Base-by-base conservation (phyloP, 2,329 filamentous ascomycete genomes). In the Apiospora kogelbergensis region DNA sequence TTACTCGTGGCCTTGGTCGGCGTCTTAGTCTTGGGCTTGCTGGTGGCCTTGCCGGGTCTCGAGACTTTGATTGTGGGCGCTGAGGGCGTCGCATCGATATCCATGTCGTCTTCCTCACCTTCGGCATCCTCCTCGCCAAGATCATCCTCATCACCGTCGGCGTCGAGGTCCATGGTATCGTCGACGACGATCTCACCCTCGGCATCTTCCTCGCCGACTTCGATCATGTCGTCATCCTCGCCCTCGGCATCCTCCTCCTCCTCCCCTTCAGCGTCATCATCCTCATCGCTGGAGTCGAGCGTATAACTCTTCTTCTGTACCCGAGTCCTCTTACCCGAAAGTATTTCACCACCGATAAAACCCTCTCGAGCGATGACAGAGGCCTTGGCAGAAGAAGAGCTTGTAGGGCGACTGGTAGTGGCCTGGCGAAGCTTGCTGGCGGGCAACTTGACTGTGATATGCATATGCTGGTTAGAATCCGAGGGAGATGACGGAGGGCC, bases 251-350 rank as follows among this genome's bases (percentile, higher is more conserved):
- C 80, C 26, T 74, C 77, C 41, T 80, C 78, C 41, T 80, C 78
- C 4, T 80, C 82, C 6, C 53, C 81, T 37, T 81, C 81, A 15
- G 80, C 80, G 41, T 83, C 81, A 6, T 79, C 82, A 42, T 80
- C 81, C 41, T 82, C 81, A 10, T 79, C 80, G 71, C 82, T 82
- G 45, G 85, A 87, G 71, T 89, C 87, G 30, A 90, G 85, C 44
- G 88, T 85, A 68, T 89, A 89, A 72, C 84, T 89, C 79, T 89
- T 89, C 79, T 88, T 87, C 22, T 82, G 83, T 6, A 84, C 85
- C 10, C 86, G 83, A 69, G 85, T 87, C 65, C 87, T 82, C 73
- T 85, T 86, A 45, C 84, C 83, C 33, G 82, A 79, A 22, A 86
- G 76, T 65, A 86, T 84, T 73, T 86, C 83, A 40, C 83, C 82